phyloP scores from a whole-genome alignment of 192 early-diverging fungal species.

The Funneliformis mosseae region DNA sequence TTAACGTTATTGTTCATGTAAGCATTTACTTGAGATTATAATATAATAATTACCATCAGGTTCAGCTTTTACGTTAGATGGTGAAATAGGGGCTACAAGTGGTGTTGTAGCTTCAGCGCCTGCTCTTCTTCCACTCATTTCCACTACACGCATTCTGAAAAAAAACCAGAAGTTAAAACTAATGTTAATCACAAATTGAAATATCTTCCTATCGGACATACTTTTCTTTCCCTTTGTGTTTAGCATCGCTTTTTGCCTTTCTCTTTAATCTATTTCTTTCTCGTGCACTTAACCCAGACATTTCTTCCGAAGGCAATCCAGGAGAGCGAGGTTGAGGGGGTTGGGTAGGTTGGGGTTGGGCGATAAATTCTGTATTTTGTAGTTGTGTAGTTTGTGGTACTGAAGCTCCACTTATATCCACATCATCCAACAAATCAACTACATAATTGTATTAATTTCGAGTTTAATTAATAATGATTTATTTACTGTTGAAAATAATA shows the following conservation, averaged over 20 bases:
- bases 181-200: neutral
- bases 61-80: conserved; percentile 31
- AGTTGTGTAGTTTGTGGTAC: conserved; percentile 31
- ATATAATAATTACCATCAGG: conserved; percentile 8
- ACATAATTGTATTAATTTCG: conserved; percentile 7
- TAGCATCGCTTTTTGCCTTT: conserved; percentile 78
- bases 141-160: conserved; percentile 52
- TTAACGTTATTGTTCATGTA: neutral
- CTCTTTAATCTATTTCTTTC: conserved; percentile 89
- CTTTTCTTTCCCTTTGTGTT: conserved; percentile 76
- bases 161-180: neutral
- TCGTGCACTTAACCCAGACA: conserved; percentile 84
- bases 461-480: neutral
- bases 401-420: conserved; percentile 60
- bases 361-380: conserved; percentile 36
- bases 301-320: conserved; percentile 47
- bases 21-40: neutral
- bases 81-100: conserved; percentile 17
- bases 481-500: neutral
- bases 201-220: conserved; percentile 39
- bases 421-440: conserved; percentile 87
- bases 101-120: conserved; percentile 36
- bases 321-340: conserved; percentile 38
- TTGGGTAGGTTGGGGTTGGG: conserved; percentile 37
- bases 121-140: conserved; percentile 36